Evolutionary conservation across 2,329 filamentous ascomycete genomes (phyloP), one percentile per base, ranked within the genome.

Genomic region (Cordyceps farinosa): DNA sequence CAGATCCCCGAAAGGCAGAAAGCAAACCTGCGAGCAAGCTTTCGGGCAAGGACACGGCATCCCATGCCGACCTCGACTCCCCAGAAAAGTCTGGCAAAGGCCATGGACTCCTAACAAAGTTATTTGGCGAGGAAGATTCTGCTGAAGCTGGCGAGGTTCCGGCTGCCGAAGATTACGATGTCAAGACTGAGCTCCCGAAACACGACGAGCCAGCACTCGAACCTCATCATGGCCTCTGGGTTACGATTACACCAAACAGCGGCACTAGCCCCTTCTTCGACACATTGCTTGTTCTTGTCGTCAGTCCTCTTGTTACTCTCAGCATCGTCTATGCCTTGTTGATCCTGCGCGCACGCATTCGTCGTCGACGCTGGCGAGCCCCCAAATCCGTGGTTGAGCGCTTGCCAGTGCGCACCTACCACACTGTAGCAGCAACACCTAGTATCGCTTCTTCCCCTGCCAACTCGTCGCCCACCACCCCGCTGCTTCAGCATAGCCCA

Each of bases 371-470:
- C 69, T 99, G 95, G 94, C 87, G 95, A 70, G 95, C 95, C n/a
- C 95, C 95, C 5, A 99, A 99, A 76, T 96, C 92, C 1, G 88
- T 99, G 0, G 93, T 99, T 22, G 93, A 97, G 69, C 88, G 90
- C 64, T 83, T 99, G n/a, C 95, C 95, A 2, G 92, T 99, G 15
- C 88, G 94, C 64, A 98, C 93, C 0, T 99, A 97, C 72, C 93
- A 96, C 70, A 96, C 93, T 0, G 90, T 97, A 42, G 79, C 85
- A 2, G 80, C 83, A 11, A 83, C 86, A 1, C 85, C 87, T 1
- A 72, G 66, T 57, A 74, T 85, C 74, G 71, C 88, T 3, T 81
- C 89, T 5, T 90, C 87, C 27, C 87, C 88, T 0, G 81, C 80
- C 13, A 83, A 82, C 66, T 83, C 87, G 2, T 92, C 88, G 4